Evolutionary conservation across 2,329 filamentous ascomycete genomes (phyloP), one percentile per base, ranked within the genome.

Genomic region (Dothistroma septosporum): DNA sequence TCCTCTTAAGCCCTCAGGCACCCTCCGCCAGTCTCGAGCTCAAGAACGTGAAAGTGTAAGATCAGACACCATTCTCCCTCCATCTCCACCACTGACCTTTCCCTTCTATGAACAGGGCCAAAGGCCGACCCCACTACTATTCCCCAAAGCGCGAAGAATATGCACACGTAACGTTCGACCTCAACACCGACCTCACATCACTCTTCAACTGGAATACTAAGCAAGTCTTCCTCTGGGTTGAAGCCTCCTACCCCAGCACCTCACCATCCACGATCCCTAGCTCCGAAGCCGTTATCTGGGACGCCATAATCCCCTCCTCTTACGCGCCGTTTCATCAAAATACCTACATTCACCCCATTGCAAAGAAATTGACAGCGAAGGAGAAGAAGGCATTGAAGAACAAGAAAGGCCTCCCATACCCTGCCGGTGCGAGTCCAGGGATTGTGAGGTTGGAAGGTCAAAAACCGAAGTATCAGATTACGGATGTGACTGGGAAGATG

Each of bases 121-220:
- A 89, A 76, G 93, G 94, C 59, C 85, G 93, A 10, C 92, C 94
- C n/a, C 90, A 97, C 76, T 97, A 97, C 83, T 96, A 97, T 82
- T 90, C 87, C 67, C 82, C 84, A 55, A 95, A 94, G 76, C 91
- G 90, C 77, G 92, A 97, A 78, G 94, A 99, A 78, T 97, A 97
- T 76, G 94, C 93, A 69, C 87, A 94, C 74, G 88, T 99, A 74
- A 89, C 88, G 75, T 99, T 99, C 82, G 90, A 92, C 71, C 84
- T 99, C 61, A 89, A 96, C 72, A 89, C 92, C 57, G 93, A 99
- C 78, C 85, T 99, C 62, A 89, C 87, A 62, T 88, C 88, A 48
- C 90, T 99, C 69, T 97, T 97, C 84, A 96, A 90, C 73, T 99
- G 93, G 94, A 99, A 99, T 82, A 99, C 95, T 21, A 99, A 99